Conservation (phyloP, 495 filamentous ascomycete species). For the Chaetomium tenue region DNA sequence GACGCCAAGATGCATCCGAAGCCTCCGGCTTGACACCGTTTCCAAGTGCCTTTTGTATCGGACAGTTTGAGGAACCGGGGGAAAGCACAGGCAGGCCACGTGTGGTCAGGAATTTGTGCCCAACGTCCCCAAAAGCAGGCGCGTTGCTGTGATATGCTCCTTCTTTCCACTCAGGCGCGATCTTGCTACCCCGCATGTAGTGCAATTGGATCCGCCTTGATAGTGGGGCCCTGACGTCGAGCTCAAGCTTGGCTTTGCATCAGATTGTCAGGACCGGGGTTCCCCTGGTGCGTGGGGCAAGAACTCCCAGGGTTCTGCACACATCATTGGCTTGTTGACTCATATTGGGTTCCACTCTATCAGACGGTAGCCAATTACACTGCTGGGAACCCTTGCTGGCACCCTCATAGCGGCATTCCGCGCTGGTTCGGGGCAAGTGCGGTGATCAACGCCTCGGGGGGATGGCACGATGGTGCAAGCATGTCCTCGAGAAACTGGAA, state of each 20-base stretch:
- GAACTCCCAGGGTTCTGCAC: conserved; percentile 20
- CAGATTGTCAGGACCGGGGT: conserved; percentile 25
- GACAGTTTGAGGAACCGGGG: not conserved
- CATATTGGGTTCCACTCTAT: not conserved
- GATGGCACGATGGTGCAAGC: not conserved
- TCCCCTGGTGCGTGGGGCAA: conserved; percentile 13
- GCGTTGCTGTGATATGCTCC: not conserved
- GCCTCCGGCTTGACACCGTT: not conserved
- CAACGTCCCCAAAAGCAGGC: not conserved
- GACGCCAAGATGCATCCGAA: not conserved
- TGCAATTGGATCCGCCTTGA: conserved; percentile 20
- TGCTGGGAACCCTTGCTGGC: conserved; percentile 16
- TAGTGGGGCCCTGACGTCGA: conserved; percentile 34
- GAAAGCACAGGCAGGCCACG: not conserved
- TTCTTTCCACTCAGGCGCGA: not conserved
- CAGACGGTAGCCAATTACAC: conserved; percentile 26
- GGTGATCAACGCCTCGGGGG: not conserved
- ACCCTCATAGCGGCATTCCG: not conserved
- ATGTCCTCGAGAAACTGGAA: not conserved
- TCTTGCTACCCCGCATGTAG: conserved; percentile 33
- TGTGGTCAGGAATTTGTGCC: conserved; percentile 2
- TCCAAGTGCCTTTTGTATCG: not conserved
- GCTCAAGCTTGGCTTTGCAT: conserved; percentile 20
- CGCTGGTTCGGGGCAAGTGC: conserved; percentile 1
- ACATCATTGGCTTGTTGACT: conserved; percentile 23